Evolutionary conservation across 148 eudicot species (phyloP).

Genomic region (Hydrangea macrophylla): DNA sequence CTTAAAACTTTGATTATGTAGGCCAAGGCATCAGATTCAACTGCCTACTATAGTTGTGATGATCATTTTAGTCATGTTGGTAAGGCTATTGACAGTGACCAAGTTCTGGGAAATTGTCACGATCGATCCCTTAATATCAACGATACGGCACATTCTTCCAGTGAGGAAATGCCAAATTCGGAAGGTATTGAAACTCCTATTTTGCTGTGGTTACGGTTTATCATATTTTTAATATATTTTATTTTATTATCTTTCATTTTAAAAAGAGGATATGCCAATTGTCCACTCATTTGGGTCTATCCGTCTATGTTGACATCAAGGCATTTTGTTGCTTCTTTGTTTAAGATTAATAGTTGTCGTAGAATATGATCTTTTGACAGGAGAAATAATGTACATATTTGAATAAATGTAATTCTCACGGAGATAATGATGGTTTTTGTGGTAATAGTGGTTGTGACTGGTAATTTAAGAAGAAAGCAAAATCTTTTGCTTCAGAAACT

Average conservation of each 20-base stretch:
- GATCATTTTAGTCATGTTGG: constrained; percentile 36
- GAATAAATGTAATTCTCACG: too few species aligned
- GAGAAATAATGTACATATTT: too few species aligned
- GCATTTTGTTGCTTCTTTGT: not conserved
- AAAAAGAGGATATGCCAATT: not conserved
- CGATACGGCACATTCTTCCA: constrained; percentile 8
- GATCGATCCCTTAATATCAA: constrained; percentile 14
- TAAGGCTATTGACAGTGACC: constrained; percentile 15
- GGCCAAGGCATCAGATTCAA: constrained; percentile 43
- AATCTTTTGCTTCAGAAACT: too few species aligned
- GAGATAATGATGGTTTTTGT: not conserved
- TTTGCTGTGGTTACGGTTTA: not conserved
- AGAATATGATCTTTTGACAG: not conserved
- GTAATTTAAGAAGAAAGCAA: not conserved
- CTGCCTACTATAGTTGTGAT: constrained; percentile 41
- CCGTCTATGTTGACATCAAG: too few species aligned
- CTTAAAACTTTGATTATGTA: constrained; percentile 26
- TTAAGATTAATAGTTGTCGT: too few species aligned
- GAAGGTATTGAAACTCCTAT: constrained; percentile 16
- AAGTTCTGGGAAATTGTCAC: constrained; percentile 14
- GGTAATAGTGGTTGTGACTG: not conserved
- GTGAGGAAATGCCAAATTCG: constrained; percentile 15
- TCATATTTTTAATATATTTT: too few species aligned
- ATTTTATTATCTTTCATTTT: too few species aligned
- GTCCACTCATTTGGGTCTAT: not conserved